Evolutionary conservation across 1,284 basidiomycete species (phyloP).

Genomic region (Termitomyces sp.): DNA sequence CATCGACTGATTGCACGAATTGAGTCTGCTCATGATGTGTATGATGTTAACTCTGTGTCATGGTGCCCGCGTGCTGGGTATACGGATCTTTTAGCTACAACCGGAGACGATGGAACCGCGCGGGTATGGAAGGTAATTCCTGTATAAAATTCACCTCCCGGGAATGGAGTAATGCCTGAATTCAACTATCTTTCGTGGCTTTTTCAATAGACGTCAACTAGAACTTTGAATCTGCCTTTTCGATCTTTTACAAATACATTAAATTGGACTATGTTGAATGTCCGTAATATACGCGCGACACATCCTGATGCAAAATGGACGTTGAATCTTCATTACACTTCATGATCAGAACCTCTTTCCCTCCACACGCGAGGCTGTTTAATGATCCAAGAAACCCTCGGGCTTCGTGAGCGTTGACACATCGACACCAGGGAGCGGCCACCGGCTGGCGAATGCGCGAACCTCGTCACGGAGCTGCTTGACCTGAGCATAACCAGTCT

Average conservation of each 20-base stretch:
- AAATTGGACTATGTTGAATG: conserved; percentile 41
- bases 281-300: conserved; percentile 24
- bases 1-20: conserved; percentile 48
- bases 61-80: conserved; percentile 69
- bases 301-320: conserved; percentile 23
- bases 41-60: conserved; percentile 73
- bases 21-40: conserved; percentile 61
- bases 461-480: conserved; percentile 74
- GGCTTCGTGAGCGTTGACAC: conserved; percentile 57
- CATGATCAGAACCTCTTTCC: neutral
- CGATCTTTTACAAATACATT: neutral
- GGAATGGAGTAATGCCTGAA: neutral
- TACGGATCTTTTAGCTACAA: conserved; percentile 65
- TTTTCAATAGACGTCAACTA: neutral
- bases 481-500: conserved; percentile 70
- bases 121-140: conserved; percentile 52
- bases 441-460: conserved; percentile 73
- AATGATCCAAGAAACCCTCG: conserved; percentile 59
- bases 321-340: conserved; percentile 27
- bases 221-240: neutral
- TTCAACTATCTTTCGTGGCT: neutral
- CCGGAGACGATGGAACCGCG: conserved; percentile 74
- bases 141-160: neutral
- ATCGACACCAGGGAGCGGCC: conserved; percentile 93
- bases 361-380: neutral